A percentile compares a stretch with the other conserved stretches of the same genome.
Conservation (phyloP, 139 green algal species). For the Tetradesmus obliquus region DNA sequence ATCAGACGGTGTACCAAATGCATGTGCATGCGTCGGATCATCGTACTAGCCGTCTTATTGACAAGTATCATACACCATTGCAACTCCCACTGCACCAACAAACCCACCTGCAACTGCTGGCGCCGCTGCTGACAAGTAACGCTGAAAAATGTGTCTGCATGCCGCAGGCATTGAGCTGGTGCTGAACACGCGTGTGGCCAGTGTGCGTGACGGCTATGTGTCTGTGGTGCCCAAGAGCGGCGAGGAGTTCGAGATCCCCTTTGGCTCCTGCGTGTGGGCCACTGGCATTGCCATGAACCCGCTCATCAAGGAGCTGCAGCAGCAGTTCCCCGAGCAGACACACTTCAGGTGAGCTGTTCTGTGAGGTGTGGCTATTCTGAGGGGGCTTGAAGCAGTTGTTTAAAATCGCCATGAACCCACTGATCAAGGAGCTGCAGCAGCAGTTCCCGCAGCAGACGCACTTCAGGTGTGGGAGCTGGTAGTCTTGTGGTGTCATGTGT, state of each 20-base stretch:
- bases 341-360: conserved; percentile 79
- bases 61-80: too few species aligned
- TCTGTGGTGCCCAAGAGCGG: conserved; percentile 70
- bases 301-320: conserved; percentile 85
- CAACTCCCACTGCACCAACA: too few species aligned
- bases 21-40: background rate
- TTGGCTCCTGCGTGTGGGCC: conserved; percentile 93
- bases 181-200: conserved; percentile 81
- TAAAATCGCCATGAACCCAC: conserved; percentile 87
- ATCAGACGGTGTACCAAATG: background rate
- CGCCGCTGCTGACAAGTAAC: too few species aligned
- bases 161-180: conserved; percentile 73
- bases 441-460: conserved; percentile 83
- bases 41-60: too few species aligned
- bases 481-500: too few species aligned
- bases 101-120: too few species aligned
- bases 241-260: conserved; percentile 73
- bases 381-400: background rate
- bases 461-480: conserved; percentile 67
- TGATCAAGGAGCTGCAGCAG: conserved; percentile 85
- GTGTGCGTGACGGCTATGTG: conserved; percentile 63
- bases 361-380: background rate
- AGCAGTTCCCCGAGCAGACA: conserved; percentile 78
- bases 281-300: conserved; percentile 94
- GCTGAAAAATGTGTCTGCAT: background rate